Evolutionary conservation across 225 moss, liverwort and hornwort species (phyloP).

Genomic region (Physcomitrellopsis africana): DNA sequence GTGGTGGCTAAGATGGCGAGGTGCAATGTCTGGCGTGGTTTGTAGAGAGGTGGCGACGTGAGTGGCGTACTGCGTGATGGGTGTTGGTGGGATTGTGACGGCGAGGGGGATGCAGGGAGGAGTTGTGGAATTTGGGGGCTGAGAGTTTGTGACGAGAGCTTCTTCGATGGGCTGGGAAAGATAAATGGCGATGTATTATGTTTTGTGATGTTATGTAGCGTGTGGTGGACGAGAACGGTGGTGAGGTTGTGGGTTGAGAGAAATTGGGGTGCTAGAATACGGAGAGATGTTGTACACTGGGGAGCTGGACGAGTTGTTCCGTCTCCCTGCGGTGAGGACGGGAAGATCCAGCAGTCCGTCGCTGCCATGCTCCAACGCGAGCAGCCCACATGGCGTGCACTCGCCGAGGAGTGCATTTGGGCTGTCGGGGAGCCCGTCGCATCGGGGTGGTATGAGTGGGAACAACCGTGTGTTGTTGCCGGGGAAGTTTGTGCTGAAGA

Average conservation of each 20-base stretch:
- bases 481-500: conserved; percentile 57
- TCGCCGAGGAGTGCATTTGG: conserved; percentile 25
- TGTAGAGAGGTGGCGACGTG: too few relatives aligned
- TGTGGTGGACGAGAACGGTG: not conserved
- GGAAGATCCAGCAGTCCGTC: conserved; percentile 47
- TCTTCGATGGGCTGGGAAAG: too few relatives aligned
- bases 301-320: conserved; percentile 57
- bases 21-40: too few relatives aligned
- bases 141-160: too few relatives aligned
- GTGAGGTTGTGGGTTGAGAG: not conserved
- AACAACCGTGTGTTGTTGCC: conserved; percentile 43
- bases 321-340: conserved; percentile 52
- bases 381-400: conserved; percentile 36
- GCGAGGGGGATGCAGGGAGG: too few relatives aligned
- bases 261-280: not conserved
- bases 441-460: conserved; percentile 13
- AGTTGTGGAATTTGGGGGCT: too few relatives aligned
- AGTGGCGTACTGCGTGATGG: too few relatives aligned
- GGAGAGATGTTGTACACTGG: conserved; percentile 38
- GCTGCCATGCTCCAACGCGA: conserved; percentile 25
- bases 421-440: conserved; percentile 45
- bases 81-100: too few relatives aligned
- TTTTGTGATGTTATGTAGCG: not conserved
- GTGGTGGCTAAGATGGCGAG: too few relatives aligned
- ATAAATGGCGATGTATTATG: too few relatives aligned